Base-by-base conservation (phyloP, 345 rosid species). In the Moringa oleifera region DNA sequence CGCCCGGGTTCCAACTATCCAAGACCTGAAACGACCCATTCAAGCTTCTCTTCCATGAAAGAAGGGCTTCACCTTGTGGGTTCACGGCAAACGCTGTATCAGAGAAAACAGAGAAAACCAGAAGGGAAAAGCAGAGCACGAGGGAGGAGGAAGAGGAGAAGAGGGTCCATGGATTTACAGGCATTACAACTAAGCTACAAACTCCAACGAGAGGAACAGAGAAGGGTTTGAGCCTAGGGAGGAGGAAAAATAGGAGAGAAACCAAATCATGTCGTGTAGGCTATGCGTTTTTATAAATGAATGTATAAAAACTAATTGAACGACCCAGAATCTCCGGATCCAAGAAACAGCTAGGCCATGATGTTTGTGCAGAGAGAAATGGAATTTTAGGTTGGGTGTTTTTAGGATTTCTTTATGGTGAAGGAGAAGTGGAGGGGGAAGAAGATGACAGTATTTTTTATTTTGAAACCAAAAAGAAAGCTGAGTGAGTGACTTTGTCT, bases 281-380 rank as follows among this genome's bases (percentile, higher is more conserved):
- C 61, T 73, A 57, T 67, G 28, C 22, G 46, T 60, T 65, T 66
- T 23, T 68, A 45, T 25, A 46, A 36, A 25, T 17, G 22, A 0
- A 49, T 17, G 55, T 22, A 36, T 24, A 45, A 51, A 70, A 79
- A 70, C 49, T 50, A 77, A 69, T 58, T 4, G 70, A 63, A 75
- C 76, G 72, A 70, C 81, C 77, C 86, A 76, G 85, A 83, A 80
- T 81, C 89, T 77, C 83, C 74, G 88, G 91, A 86, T 86, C 91
- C 88, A 79, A 86, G 91, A 81, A 79, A 80, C 88, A 85, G 84
- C 84, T 80, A 76, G 82, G 82, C 86, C 88, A 86, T 74, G 79
- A 74, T 70, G 88, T 68, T 68, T 69, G 72, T 67, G 75, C 80
- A 63, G 72, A 69, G 79, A 76, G 72, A 67, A 72, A 68, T 72